phyloP scores from a whole-genome alignment of 2,329 filamentous ascomycete species.

The Penicillium olsonii region DNA sequence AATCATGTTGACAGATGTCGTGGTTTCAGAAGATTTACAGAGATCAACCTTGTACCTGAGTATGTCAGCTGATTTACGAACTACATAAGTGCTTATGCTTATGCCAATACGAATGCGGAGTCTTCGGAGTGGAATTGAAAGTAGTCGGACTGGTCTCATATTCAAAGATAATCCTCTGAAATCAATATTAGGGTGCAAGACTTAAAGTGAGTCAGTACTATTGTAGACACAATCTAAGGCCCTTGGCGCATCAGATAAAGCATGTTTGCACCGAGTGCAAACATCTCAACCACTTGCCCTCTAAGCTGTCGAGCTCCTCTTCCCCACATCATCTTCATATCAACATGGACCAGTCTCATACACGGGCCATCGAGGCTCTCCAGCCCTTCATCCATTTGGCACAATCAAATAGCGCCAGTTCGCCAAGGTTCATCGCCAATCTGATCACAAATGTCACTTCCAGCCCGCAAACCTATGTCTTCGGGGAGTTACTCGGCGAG shows the following conservation, averaged over 20 bases:
- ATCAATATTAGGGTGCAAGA: too few relatives aligned
- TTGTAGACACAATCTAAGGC: neutral
- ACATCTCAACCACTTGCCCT: slow-evolving; percentile 11
- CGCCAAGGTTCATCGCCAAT: slow-evolving; percentile 80
- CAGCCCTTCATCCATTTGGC: slow-evolving; percentile 89
- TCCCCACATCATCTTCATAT: neutral
- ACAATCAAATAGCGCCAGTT: slow-evolving; percentile 71
- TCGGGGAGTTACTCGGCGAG: slow-evolving; percentile 85
- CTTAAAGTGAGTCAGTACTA: neutral
- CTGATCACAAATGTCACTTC: slow-evolving; percentile 86
- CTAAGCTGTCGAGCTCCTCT: neutral
- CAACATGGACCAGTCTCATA: slow-evolving; percentile 50
- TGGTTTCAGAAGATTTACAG: slow-evolving; percentile 7
- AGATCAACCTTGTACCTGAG: slow-evolving; percentile 2
- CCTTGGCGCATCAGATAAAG: slow-evolving; percentile 11
- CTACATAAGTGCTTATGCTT: too few relatives aligned
- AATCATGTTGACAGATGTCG: slow-evolving; percentile 1
- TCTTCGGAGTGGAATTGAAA: too few relatives aligned
- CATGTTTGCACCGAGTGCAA: slow-evolving; percentile 26
- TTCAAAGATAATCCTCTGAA: too few relatives aligned
- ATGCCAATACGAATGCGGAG: too few relatives aligned
- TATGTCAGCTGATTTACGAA: neutral
- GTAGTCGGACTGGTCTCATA: too few relatives aligned
- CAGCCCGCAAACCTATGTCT: slow-evolving; percentile 86
- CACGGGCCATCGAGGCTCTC: slow-evolving; percentile 59